A percentile compares a stretch with the other conserved stretches of the same genome.
phyloP scores from a whole-genome alignment of 2,329 filamentous ascomycete genomes.

The Thielaviopsis populi region DNA sequence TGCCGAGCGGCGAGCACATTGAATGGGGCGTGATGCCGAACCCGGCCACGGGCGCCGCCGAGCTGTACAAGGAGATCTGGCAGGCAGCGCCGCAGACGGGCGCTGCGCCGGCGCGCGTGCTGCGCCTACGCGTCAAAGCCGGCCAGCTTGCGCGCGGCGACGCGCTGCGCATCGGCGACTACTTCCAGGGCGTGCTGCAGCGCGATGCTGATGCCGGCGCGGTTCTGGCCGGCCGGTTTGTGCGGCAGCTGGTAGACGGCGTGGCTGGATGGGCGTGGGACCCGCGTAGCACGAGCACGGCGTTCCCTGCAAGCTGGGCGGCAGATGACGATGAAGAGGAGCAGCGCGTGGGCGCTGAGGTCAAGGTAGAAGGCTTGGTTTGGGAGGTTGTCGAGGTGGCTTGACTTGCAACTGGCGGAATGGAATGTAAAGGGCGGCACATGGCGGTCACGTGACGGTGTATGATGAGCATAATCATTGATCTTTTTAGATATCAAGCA shows the following conservation, averaged over 20 bases:
- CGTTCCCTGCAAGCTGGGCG: constrained; percentile 4
- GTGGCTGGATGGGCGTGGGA: constrained; percentile 4
- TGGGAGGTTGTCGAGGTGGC: constrained; percentile 10
- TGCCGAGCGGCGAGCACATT: constrained; percentile 29
- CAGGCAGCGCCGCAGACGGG: not conserved
- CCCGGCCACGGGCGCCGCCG: constrained; percentile 34
- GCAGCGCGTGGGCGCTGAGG: not conserved
- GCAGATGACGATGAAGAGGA: not conserved
- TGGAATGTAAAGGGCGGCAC: too few species aligned
- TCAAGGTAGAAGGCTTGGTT: not conserved
- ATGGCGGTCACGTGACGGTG: not conserved
- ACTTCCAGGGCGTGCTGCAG: constrained; percentile 12
- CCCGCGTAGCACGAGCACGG: not conserved
- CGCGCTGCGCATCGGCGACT: constrained; percentile 4
- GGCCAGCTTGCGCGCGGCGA: not conserved
- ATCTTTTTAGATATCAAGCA: too few species aligned
- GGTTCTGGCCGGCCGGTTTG: not conserved
- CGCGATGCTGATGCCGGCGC: not conserved
- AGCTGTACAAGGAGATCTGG: constrained; percentile 55
- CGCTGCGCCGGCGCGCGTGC: not conserved
- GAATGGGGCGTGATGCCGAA: constrained; percentile 48
- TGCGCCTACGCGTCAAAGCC: not conserved
- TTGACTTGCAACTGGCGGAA: not conserved
- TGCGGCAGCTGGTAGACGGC: not conserved
- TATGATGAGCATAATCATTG: not conserved